Evolutionary conservation across 2,329 filamentous ascomycete species (phyloP).

Genomic region (Aureobasidium vineae): DNA sequence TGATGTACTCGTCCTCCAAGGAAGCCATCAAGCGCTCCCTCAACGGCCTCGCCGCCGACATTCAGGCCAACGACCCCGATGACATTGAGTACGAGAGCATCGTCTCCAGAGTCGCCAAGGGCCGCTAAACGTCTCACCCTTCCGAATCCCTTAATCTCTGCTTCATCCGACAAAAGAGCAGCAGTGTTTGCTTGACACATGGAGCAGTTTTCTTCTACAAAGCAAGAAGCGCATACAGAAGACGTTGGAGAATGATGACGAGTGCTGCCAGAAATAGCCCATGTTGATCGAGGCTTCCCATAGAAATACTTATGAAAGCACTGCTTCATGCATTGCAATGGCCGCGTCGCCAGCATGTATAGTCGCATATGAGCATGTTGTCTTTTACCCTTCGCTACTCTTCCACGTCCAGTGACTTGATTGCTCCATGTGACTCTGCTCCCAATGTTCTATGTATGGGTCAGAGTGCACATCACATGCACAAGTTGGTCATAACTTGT

Average conservation of each 20-base stretch:
- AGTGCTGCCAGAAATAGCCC: conserved; percentile 7
- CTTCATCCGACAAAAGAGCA: not conserved
- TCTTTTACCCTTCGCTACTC: not conserved
- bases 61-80: conserved; percentile 80
- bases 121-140: conserved; percentile 36
- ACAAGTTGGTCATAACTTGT: conserved; percentile 1
- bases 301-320: conserved; percentile 26
- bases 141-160: not conserved
- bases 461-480: not conserved
- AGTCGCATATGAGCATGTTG: conserved; percentile 24
- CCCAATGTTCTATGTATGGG: not conserved
- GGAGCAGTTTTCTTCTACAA: conserved; percentile 5
- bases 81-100: conserved; percentile 77
- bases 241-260: conserved; percentile 14
- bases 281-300: conserved; percentile 22
- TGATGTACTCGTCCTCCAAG: conserved; percentile 89
- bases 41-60: conserved; percentile 70
- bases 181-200: not conserved
- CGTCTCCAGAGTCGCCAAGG: conserved; percentile 54
- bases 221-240: conserved; percentile 19
- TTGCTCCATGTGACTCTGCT: not conserved
- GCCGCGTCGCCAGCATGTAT: conserved; percentile 16
- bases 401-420: not conserved
- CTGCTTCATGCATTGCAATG: conserved; percentile 25
- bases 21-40: conserved; percentile 78